Conservation (phyloP, 73 alveolate genomes). For the Uronychia setigera region DNA sequence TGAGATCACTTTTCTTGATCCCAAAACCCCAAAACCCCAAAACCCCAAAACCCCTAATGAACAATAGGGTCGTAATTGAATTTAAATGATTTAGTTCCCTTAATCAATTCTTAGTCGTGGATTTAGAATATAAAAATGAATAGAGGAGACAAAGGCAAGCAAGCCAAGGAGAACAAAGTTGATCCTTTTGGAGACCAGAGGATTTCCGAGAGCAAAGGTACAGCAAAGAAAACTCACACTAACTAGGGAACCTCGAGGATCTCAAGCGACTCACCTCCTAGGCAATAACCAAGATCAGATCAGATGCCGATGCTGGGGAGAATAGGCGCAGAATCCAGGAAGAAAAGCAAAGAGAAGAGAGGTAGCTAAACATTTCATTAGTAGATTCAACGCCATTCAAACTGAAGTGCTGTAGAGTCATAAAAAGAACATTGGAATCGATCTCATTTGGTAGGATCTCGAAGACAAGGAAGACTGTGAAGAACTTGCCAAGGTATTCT, state of each 20-base stretch:
- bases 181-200: conserved; percentile 70
- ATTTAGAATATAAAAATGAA: no score
- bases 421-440: conserved; percentile 70
- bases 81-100: no score
- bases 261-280: conserved; percentile 60
- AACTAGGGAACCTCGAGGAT: conserved; percentile 62
- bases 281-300: conserved; percentile 67
- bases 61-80: no score
- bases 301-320: conserved; percentile 81
- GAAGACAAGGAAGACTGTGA: conserved; percentile 89
- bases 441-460: conserved; percentile 83
- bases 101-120: no score
- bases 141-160: conserved; percentile 1
- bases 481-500: conserved; percentile 71
- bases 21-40: no score
- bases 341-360: conserved; percentile 65
- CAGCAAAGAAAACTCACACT: no score
- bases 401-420: conserved; percentile 56
- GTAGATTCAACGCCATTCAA: conserved; percentile 53
- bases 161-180: conserved; percentile 27
- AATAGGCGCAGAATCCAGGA: conserved; percentile 75
- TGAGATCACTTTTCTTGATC: no score
- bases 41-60: no score
- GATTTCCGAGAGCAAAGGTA: conserved; percentile 70
- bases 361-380: conserved; percentile 20